Percentiles rank a stretch among this genome's conserved stretches.
These are phyloP conservation scores for Alternaria postmessia DNA, from an alignment of 2,329 filamentous ascomycete genomes.

Conservation along the genomic window DNA sequence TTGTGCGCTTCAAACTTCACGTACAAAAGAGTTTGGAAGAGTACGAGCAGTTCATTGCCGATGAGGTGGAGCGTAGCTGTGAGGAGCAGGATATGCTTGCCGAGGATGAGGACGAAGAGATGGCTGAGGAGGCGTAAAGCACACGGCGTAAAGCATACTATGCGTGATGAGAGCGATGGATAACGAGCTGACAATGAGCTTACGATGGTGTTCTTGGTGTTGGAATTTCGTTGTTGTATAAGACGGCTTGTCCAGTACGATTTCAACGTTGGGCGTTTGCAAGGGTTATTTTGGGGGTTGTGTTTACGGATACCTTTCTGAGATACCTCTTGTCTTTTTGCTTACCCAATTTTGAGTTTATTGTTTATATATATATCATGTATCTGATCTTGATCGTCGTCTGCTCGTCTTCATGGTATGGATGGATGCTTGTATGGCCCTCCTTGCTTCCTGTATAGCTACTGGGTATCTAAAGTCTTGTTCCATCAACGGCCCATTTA, in stretches of 20 bases:
- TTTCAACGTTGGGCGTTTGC: neutral
- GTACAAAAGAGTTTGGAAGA: constrained; percentile 91
- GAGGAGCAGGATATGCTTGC: constrained; percentile 57
- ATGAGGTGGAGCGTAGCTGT: constrained; percentile 79
- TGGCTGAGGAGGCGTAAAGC: constrained; percentile 7
- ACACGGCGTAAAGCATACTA: neutral
- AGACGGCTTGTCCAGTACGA: neutral
- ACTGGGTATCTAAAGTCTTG: neutral
- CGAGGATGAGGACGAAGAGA: constrained; percentile 34
- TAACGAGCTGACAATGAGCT: constrained; percentile 4
- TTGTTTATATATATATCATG: constrained; percentile 7
- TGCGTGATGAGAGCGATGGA: neutral
- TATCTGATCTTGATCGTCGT: constrained; percentile 9
- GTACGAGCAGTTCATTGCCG: constrained; percentile 91
- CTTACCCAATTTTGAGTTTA: neutral
- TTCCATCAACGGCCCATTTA: neutral
- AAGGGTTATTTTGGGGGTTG: neutral
- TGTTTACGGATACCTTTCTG: constrained; percentile 10
- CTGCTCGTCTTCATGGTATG: neutral
- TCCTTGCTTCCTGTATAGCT: neutral
- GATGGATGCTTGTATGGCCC: neutral
- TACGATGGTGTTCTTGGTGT: constrained; percentile 8
- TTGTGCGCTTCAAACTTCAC: constrained; percentile 98
- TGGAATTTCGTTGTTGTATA: neutral
- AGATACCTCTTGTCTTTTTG: constrained; percentile 14